Base-by-base conservation (phyloP, 139 green algal species). In the Trebouxia sp. region DNA sequence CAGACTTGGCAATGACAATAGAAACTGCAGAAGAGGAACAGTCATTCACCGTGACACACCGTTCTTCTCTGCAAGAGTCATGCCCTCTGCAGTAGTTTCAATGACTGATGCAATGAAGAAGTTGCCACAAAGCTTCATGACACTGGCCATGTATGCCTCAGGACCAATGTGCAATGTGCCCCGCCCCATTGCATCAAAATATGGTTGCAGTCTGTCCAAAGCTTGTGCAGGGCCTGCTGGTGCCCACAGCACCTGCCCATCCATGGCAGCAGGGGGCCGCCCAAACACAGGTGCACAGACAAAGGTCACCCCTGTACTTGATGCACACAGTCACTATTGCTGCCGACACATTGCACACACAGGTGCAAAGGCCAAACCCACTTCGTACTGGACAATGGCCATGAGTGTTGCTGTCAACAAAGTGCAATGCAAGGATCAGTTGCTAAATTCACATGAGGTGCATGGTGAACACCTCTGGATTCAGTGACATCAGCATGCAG, bases 11-110 rank as follows among this genome's bases (percentile, higher is more conserved):
- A 53, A 14, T 26, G 2, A 53, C 3, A 48, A 51, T 14, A 76
- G 66, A 11, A 14, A 14, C 30, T 42, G 24, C 20, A 76, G 4
- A 47, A 76, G 47, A 43, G 32, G 5, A 43, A 30, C 66, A 7
- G n/a, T 28, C 4, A 51, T 65, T 6, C 50, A 53, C 41, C 72
- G 38, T 39, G 39, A 37, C 14, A 79, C 22, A 37, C 75, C 47
- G 43, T 80, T 80, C 30, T 80, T 80, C 48, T 80, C 75, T 28
- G 75, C 75, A 41, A 80, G 75, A 9, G 48, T 67, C 75, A 80
- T 80, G 48, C 43, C 75, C 75, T 80, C 75, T 12, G 75, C 75
- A 30, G 45, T 65, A 15, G 53, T 35, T 41, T 80, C 75, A 28
- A 69, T 80, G 26, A 48, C 35, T 24, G 43, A 39, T 22, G 43